Base-by-base conservation (phyloP, 768 basidiomycete species). In the Boletus edulis region DNA sequence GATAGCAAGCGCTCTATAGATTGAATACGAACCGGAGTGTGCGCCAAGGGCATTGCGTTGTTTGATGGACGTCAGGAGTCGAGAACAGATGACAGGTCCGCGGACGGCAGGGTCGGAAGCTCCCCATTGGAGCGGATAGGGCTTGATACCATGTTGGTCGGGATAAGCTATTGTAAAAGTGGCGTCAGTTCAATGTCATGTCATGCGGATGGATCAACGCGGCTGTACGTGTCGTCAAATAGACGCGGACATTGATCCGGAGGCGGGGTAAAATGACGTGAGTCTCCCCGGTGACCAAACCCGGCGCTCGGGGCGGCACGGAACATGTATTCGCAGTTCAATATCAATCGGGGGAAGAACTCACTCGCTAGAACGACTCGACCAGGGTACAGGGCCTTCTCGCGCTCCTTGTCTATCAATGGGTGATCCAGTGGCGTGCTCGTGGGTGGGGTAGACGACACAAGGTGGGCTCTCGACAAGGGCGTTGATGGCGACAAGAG, bases 1-100 rank as follows among this genome's bases (percentile, higher is more conserved):
- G 67, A 97, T 94, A 11, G 90, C 84, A 13, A 98, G 80, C 0
- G 96, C 92, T 34, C 94, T 86, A 71, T 97, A 98, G 72, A 97
- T 94, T 14, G 90, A 93, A 72, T 98, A 98, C 1, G 88, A 90
- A 7, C 96, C 95, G 0, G 86, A 87, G 68, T 97, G 94, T 0
- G 96, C 94, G 11, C 96, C 95, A 66, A 98, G 82, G 24, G 95
- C 90, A 71, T 98, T 98, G 44, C 96, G 87, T 50, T 85, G 81
- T 73, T 94, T 95, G 76, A 96, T 89, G 31, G 87, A 86, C 13
- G 80, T 79, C 0, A 88, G 82, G 20, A 94, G 85, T 24, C 95
- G 88, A 1, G 90, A 94, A 67, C 90, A 92, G 54, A 98, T 82
- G 57, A 98, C 79, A 3, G 95, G 93, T 0, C 96, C 96, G 20